Conservation (phyloP, 257 asterid species). For the Buddleja alternifolia region DNA sequence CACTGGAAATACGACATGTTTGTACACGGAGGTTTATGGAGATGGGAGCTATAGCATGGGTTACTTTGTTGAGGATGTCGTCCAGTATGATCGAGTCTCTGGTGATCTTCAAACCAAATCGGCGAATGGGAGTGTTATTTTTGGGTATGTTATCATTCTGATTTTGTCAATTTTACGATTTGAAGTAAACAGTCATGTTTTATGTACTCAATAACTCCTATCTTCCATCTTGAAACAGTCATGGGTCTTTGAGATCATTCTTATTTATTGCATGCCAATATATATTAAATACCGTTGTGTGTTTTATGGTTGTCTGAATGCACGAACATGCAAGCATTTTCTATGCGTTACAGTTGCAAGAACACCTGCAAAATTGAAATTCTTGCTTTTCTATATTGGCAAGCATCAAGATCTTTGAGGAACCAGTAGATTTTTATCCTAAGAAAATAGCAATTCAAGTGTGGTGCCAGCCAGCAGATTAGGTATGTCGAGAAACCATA, state of each 20-base stretch:
- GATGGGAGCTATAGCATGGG: constrained; percentile 96
- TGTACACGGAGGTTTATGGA: constrained; percentile 87
- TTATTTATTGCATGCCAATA: neutral
- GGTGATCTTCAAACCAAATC: constrained; percentile 92
- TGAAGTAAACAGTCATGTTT: constrained; percentile 13
- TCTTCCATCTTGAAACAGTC: neutral
- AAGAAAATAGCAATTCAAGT: neutral
- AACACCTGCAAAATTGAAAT: neutral
- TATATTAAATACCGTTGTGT: neutral
- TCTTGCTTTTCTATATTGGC: neutral
- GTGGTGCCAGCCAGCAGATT: constrained; percentile 21
- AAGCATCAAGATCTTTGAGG: constrained; percentile 20
- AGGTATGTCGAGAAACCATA: neutral
- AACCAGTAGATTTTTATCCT: constrained; percentile 9
- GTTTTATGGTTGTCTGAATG: constrained; percentile 21
- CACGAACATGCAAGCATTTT: constrained; percentile 19
- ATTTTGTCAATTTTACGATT: constrained; percentile 8
- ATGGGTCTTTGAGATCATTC: constrained; percentile 1
- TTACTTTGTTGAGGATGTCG: constrained; percentile 88
- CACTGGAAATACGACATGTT: constrained; percentile 70
- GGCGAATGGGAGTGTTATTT: constrained; percentile 91
- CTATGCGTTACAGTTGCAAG: constrained; percentile 15
- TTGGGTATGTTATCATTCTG: constrained; percentile 69
- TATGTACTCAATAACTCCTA: neutral
- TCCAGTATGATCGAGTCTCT: constrained; percentile 89